Base-by-base conservation (phyloP, 2,329 filamentous ascomycete genomes). In the Colletotrichum tropicale region DNA sequence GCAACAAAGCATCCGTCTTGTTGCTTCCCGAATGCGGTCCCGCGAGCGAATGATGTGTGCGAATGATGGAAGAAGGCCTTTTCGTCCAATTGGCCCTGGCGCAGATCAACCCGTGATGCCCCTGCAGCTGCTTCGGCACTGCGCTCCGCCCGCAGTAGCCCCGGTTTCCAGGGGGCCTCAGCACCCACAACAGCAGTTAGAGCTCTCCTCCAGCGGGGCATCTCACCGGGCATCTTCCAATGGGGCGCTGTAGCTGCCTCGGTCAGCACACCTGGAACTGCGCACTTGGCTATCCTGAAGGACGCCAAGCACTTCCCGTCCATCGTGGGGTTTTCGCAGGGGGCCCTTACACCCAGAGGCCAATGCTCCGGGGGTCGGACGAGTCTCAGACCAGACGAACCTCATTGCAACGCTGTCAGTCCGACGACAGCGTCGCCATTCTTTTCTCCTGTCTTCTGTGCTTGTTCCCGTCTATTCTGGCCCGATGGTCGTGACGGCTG, bases 341-440 rank as follows among this genome's bases (percentile, higher is more conserved):
- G 58, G 71, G 36, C 34, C 66, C 34, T 70, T 18, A 48, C 43
- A 0, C 56, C 26, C 28, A 48, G 38, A 18, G 38, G 38, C 38
- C 38, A 48, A 48, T 48, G 18, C 38, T 48, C 38, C 13, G 28
- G 60, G 60, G 58, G 36, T 55, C 70, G 70, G 73, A 68, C 73
- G 73, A 75, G 73, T 75, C 73, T 73, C 64, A 75, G 70, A 75
- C 64, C 43, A 75, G 70, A 75, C 36, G 69, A 75, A 73, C 73
- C 32, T 52, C 43, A 34, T n/a, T 48, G 8, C 52, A 6, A 21
- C 38, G 48, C 28, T 30, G 24, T 64, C 43, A 38, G 52, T 36
- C 67, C 26, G 56, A 24, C 30, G 55, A n/a, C n/a, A 24, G 28
- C 34, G 26, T 66, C 28, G 66, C 36, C 15, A 13, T 32, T 68